Evolutionary conservation across 2,329 filamentous ascomycete species (phyloP), one percentile per base, ranked within the genome.

Genomic region (Sphaerostilbella broomeana): DNA sequence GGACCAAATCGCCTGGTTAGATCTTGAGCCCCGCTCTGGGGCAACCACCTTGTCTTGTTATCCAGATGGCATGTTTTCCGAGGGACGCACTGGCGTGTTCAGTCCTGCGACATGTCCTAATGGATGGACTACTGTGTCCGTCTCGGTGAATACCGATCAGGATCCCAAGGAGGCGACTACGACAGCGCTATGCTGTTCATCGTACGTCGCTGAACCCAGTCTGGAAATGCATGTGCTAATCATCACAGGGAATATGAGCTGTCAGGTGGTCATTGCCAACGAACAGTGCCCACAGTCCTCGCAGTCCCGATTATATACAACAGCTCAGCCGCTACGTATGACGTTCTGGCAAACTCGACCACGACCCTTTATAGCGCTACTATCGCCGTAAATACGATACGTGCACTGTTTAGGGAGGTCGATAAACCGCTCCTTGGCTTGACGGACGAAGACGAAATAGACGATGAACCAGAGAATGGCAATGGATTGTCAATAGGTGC

Each of bases 101-200:
- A 65, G 63, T 34, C 63, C 63, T 8, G 63, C 54, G 3, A 61
- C 59, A 18, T 66, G 63, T 31, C 63, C 63, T 25, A 51, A 55
- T 41, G 60, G 63, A 18, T 66, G 63, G 63, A 63, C 60, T 6
- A 66, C 63, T 4, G 63, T 54, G 21, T 55, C 57, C 12, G 44
- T 62, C 6, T 48, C 45, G 2, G 52, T 58, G 17, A 55, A 57
- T 25, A 56, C 53, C 3, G 51, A 59, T 8, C 50, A 55, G 34
- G 42, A 43, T 20, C 42, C 45, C 35, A 45, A 48, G 9, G 49
- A 55, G 30, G 55, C 56, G 19, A 64, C 59, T n/a, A 65, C 60
- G 6, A 65, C 62, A 9, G 61, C 61, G 5, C 50, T 64, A 12
- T 65, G 63, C 44, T 66, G 63, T 36, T 66, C 63, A 38, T 63